A percentile compares a stretch with the other conserved stretches of the same genome.
These are phyloP conservation scores for Fusarium devonianum DNA, from an alignment of 2,329 filamentous ascomycete genomes.

Conservation along the genomic window DNA sequence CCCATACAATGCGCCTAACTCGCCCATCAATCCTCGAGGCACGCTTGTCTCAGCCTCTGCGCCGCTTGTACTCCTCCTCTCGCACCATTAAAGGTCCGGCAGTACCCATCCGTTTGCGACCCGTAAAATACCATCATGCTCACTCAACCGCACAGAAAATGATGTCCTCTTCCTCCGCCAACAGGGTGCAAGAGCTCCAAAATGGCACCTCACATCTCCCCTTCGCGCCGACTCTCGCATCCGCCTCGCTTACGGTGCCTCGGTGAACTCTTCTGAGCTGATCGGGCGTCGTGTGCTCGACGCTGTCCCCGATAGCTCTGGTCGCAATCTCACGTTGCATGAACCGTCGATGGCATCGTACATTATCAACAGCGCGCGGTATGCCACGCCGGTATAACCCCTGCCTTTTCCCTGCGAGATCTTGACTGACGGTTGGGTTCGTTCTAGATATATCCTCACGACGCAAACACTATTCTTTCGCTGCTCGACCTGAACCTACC, in stretches of 20 bases:
- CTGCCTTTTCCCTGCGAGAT: neutral
- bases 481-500: constrained; percentile 76
- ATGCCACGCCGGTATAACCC: constrained; percentile 70
- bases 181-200: constrained; percentile 45
- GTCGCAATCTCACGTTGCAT: constrained; percentile 61
- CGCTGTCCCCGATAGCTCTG: constrained; percentile 60
- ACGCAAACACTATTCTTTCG: constrained; percentile 77
- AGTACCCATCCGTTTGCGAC: neutral
- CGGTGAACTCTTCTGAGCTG: constrained; percentile 60
- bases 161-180: constrained; percentile 53
- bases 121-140: constrained; percentile 27
- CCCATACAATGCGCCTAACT: constrained; percentile 28
- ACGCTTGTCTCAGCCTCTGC: neutral
- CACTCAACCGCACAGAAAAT: constrained; percentile 44
- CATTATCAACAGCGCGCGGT: constrained; percentile 68
- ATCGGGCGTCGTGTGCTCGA: constrained; percentile 70
- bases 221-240: constrained; percentile 44
- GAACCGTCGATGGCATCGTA: constrained; percentile 78
- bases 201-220: constrained; percentile 50
- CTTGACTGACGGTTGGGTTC: neutral
- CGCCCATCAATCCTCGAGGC: constrained; percentile 8
- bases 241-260: constrained; percentile 54
- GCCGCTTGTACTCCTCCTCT: constrained; percentile 39
- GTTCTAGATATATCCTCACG: constrained; percentile 67
- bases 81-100: constrained; percentile 41